phyloP scores from a whole-genome alignment of 768 basidiomycete species.

The Boletus rufocinnamomeus region DNA sequence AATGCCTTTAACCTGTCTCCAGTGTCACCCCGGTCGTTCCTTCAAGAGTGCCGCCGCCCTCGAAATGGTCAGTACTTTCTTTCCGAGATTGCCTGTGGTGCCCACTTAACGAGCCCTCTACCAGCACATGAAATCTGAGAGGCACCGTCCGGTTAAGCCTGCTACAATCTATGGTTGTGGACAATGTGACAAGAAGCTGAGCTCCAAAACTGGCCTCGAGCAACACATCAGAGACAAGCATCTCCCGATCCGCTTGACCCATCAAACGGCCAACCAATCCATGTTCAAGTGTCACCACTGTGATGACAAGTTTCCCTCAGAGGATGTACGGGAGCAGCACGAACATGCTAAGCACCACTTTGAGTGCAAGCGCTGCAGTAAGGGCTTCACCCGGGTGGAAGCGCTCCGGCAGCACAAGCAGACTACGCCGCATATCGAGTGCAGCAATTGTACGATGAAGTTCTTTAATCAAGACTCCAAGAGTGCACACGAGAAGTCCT shows the following conservation, averaged over 20 bases:
- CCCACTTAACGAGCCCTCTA: neutral
- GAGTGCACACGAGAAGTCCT: constrained; percentile 11
- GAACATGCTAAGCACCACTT: constrained; percentile 8
- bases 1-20: constrained; percentile 24
- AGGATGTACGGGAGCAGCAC: constrained; percentile 11
- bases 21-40: constrained; percentile 21
- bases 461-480: neutral
- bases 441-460: constrained; percentile 5
- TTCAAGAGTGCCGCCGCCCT: constrained; percentile 17
- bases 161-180: neutral
- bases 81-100: neutral
- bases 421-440: constrained; percentile 1
- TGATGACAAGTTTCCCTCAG: constrained; percentile 5
- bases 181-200: constrained; percentile 9
- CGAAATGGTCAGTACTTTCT: constrained; percentile 17
- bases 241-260: constrained; percentile 7
- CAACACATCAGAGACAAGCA: constrained; percentile 20
- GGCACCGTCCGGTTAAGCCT: constrained; percentile 9
- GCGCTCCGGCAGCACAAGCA: neutral
- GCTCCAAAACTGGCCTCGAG: constrained; percentile 14
- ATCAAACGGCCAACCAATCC: constrained; percentile 7
- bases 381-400: neutral
- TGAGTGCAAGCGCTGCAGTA: neutral
- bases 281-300: constrained; percentile 15
- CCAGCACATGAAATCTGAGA: constrained; percentile 18